Base-by-base conservation (phyloP, 768 basidiomycete genomes). In the Pulveroboletus sp. region DNA sequence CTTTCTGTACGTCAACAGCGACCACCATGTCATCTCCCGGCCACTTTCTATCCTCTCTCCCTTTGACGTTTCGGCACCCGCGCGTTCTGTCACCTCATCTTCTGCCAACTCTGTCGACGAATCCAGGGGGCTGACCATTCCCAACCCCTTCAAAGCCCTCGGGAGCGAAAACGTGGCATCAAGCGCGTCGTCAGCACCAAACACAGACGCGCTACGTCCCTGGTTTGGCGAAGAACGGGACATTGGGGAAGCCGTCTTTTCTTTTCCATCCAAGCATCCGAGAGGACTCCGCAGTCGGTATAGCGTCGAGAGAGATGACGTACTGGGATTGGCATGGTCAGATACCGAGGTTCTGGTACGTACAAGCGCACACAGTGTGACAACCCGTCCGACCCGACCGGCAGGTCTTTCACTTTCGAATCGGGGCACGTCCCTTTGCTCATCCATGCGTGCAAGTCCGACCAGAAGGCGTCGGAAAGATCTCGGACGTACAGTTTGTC, bases 71-170 rank as follows among this genome's bases (percentile, higher is more conserved):
- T 49, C 33, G 5, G 40, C 46, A 11, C 41, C 52, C 29, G 27
- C 49, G 17, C 52, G 46, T 17, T 62, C 66, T 8, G 32, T 41
- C 9, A 38, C 53, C 13, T 52, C 59, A 42, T 65, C 51, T 11
- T 45, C 52, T 6, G 40, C 45, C 7, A 56, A 55, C n/a, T 64
- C 64, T n/a, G 29, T 35, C 4, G 64, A 65, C 1, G 66, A 64
- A 21, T 34, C 33, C 11, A 53, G 60, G 23, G 53, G 70, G 10
- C 61, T 81, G n/a, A 72, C 74, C 1, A 66, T 86, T n/a, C 72
- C 84, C 7, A 85, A 82, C 51, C 76, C 82, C 4, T 82, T 89
- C 71, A 89, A 82, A 60, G 68, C 73, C 2, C 71, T 79, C 13
- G 72, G 72, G 46, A 68, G 68, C 23, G 84, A 85, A 25, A 70